Percentiles rank a stretch among this genome's conserved stretches.
Conservation (phyloP, 2,329 filamentous ascomycete species). For the Moelleriella libera region DNA sequence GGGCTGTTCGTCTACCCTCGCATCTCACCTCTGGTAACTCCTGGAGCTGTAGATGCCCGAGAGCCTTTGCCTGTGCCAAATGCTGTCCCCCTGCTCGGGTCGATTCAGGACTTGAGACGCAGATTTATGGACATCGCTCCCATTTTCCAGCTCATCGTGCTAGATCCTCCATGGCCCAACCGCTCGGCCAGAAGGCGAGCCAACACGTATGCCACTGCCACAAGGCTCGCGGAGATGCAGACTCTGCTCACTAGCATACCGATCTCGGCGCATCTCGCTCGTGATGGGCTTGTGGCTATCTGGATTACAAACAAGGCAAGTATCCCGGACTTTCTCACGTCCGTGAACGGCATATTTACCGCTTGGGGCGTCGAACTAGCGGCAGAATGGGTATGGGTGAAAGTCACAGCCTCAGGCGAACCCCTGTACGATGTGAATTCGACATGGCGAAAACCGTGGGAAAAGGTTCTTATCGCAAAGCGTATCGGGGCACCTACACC, state of each 20-base stretch:
- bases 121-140: slow-evolving; percentile 28
- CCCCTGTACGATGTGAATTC: slow-evolving; percentile 48
- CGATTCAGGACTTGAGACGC: slow-evolving; percentile 24
- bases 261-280: slow-evolving; percentile 37
- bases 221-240: slow-evolving; percentile 29
- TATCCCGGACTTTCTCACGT: slow-evolving; percentile 38
- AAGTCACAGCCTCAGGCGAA: slow-evolving; percentile 51
- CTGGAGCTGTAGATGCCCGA: background rate
- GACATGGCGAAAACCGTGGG: slow-evolving; percentile 62
- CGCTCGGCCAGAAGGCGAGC: slow-evolving; percentile 51
- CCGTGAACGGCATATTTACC: slow-evolving; percentile 42
- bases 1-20: slow-evolving; percentile 36
- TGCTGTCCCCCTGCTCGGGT: slow-evolving; percentile 38
- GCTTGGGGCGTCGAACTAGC: slow-evolving; percentile 51
- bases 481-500: slow-evolving; percentile 16
- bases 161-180: slow-evolving; percentile 77
- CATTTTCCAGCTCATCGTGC: slow-evolving; percentile 51
- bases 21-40: slow-evolving; percentile 5
- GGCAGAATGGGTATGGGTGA: slow-evolving; percentile 70
- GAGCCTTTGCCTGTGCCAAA: slow-evolving; percentile 8
- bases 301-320: slow-evolving; percentile 67
- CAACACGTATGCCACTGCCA: slow-evolving; percentile 32
- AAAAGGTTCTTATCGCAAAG: slow-evolving; percentile 52
- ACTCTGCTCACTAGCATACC: slow-evolving; percentile 39
- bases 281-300: slow-evolving; percentile 47